Base-by-base conservation (phyloP, 192 early-diverging fungal species). In the Dispira parvispora region DNA sequence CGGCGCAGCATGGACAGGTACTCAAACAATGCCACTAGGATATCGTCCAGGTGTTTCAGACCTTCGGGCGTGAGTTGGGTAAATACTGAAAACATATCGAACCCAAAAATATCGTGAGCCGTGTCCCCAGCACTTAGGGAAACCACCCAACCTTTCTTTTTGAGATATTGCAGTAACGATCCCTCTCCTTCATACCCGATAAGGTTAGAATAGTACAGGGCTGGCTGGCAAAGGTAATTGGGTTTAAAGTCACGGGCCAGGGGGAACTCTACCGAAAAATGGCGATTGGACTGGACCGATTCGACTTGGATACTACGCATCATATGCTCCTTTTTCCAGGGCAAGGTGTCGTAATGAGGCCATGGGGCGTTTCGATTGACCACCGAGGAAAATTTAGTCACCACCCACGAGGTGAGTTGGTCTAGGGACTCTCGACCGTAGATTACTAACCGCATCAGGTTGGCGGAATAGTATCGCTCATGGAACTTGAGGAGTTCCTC, bases 371-470 rank as follows among this genome's bases (percentile, higher is more conserved):
- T 70, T 69, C 84, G 89, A 77, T 90, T 92, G 64, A 72, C 72
- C 42, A 98, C 80, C 21, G 70, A 71, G 3, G 87, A 85, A 63
- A 96, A 92, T 67, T 82, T 85, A 21, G 82, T 72, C 44, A 90
- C 87, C 0, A 81, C 81, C 92, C 88, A 90, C 62, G 84, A 71
- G n/a, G 80, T 76, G 67, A 99, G 75, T 70, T 84, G 72, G 64
- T 93, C 89, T 62, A 98, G 69, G 8, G 91, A 75, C 69, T 98
- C 91, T 68, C 82, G 78, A 27, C 93, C 96, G 13, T 94, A 67
- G 18, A 99, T 74, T 42, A 87, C 87, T 18, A 96, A 76, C 73
- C 88, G 88, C 94, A 96, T 96, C 27, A 99, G 88, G 66, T 96
- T 94, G 13, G 92, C 85, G 28, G 90, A 92, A 70, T 99, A 99